phyloP scores from a whole-genome alignment of 257 asterid species.

The Solanum ossicruentum region DNA sequence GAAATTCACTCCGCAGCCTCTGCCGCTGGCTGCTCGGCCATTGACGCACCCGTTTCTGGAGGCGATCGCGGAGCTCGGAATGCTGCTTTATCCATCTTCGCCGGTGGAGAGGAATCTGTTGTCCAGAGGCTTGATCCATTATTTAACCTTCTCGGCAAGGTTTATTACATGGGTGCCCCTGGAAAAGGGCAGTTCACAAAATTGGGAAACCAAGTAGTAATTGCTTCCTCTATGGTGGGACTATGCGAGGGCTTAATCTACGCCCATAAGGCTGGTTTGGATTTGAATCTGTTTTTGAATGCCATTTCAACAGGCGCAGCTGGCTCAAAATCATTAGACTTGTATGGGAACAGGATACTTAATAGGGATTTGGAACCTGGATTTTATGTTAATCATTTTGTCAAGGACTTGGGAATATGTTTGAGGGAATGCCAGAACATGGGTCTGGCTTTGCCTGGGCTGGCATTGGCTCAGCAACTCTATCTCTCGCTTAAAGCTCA shows the following conservation, averaged over 20 bases:
- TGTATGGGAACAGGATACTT: conserved; percentile 66
- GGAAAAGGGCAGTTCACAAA: conserved; percentile 91
- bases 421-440: conserved; percentile 84
- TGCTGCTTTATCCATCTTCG: conserved; percentile 70
- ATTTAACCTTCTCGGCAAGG: conserved; percentile 38
- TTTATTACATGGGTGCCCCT: conserved; percentile 79
- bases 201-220: conserved; percentile 66
- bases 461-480: conserved; percentile 91
- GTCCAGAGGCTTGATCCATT: conserved; percentile 5
- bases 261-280: conserved; percentile 76
- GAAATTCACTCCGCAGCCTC: conserved; percentile 63
- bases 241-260: conserved; percentile 70
- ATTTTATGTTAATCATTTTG: conserved; percentile 87
- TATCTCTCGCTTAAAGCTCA: conserved; percentile 27
- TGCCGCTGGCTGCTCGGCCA: conserved; percentile 39
- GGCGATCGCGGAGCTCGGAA: conserved; percentile 83
- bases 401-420: conserved; percentile 90
- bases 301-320: conserved; percentile 91
- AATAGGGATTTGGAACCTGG: conserved; percentile 79
- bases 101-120: conserved; percentile 63
- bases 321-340: conserved; percentile 76
- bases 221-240: conserved; percentile 80
- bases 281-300: conserved; percentile 25
- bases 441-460: conserved; percentile 83
- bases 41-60: conserved; percentile 90